phyloP scores from a whole-genome alignment of 805 yeast genomes.

The Candida insectorum region DNA sequence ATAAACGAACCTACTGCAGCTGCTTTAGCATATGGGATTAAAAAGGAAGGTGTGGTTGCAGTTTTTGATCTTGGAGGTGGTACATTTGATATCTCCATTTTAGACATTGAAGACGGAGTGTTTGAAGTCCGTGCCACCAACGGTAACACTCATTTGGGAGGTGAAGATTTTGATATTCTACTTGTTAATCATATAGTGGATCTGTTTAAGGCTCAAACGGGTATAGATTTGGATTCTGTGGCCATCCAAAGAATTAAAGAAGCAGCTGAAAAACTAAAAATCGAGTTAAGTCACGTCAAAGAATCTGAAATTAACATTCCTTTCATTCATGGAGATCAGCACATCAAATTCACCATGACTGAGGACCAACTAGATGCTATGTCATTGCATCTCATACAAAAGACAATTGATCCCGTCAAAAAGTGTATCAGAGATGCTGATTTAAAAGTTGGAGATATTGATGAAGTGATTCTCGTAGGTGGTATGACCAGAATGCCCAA shows the following conservation, averaged over 20 bases:
- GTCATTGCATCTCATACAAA: slow-evolving; percentile 62
- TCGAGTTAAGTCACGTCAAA: slow-evolving; percentile 65
- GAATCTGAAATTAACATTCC: slow-evolving; percentile 67
- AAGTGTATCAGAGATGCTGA: slow-evolving; percentile 75
- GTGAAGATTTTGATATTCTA: slow-evolving; percentile 78
- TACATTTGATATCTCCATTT: slow-evolving; percentile 75
- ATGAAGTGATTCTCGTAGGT: slow-evolving; percentile 76
- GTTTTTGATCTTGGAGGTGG: slow-evolving; percentile 84
- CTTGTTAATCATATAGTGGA: slow-evolving; percentile 56
- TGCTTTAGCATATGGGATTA: slow-evolving; percentile 74
- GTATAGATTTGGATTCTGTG: slow-evolving; percentile 50
- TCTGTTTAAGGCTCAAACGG: slow-evolving; percentile 50
- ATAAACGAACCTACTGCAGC: slow-evolving; percentile 87
- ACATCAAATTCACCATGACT: slow-evolving; percentile 54
- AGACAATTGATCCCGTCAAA: slow-evolving; percentile 70
- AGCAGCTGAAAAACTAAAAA: slow-evolving; percentile 75
- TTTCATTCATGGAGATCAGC: slow-evolving; percentile 60
- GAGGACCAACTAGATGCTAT: slow-evolving; percentile 67
- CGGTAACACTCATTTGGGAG: slow-evolving; percentile 84
- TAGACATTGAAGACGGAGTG: slow-evolving; percentile 77
- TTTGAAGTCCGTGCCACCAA: slow-evolving; percentile 81
- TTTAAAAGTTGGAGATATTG: slow-evolving; percentile 59
- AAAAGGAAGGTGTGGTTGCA: slow-evolving; percentile 49
- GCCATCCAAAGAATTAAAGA: slow-evolving; percentile 76
- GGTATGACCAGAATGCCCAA: slow-evolving; percentile 93